Evolutionary conservation across 441 rosid genomes (phyloP), one percentile per base, ranked within the genome.

Genomic region (Jatropha multifida): DNA sequence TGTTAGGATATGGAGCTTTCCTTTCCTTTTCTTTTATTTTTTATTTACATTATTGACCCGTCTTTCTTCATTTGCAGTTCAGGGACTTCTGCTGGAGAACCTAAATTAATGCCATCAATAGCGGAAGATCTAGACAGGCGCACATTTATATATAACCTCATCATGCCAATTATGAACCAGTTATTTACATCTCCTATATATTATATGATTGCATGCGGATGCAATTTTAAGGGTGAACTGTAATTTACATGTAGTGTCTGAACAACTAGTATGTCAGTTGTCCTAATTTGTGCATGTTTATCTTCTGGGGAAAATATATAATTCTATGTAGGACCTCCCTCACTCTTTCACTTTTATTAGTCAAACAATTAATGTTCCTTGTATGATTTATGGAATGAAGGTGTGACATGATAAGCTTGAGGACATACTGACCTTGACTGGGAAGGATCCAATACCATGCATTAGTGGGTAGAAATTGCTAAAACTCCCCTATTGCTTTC

Each of bases 21-120:
- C 7, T 44, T 44, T 44, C 48, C 48, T 7, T 44, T 44, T 11
- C 9, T 52, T n/a, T 52, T 69, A 41, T 6, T 7, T 67, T 74
- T 67, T 61, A 40, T 40, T 63, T 44, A 44, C 18, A n/a, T 73
- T 11, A 69, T 23, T 75, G 27, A 62, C 32, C 70, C 46, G 64
- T 77, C 61, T 79, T 51, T 75, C 55, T 76, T 65, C 52, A 65
- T 80, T 82, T 77, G 63, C 88, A 92, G 98, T 84, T 94, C 98
- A 38, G 98, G 98, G 82, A 94, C 97, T 72, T 92, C 97, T 73
- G 97, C 84, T 55, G 96, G 98, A 72, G 90, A 94, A 83, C 97
- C 97, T 9, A 94, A 90, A 85, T 77, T 94, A 81, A 88, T 85
- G 88, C 98, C 98, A 42, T 88, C 98, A 0, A 90, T 92, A 76